Percentiles rank a stretch among this genome's conserved stretches.
Evolutionary conservation across 768 basidiomycete species (phyloP).

Genomic region (Naganishia kalamii): DNA sequence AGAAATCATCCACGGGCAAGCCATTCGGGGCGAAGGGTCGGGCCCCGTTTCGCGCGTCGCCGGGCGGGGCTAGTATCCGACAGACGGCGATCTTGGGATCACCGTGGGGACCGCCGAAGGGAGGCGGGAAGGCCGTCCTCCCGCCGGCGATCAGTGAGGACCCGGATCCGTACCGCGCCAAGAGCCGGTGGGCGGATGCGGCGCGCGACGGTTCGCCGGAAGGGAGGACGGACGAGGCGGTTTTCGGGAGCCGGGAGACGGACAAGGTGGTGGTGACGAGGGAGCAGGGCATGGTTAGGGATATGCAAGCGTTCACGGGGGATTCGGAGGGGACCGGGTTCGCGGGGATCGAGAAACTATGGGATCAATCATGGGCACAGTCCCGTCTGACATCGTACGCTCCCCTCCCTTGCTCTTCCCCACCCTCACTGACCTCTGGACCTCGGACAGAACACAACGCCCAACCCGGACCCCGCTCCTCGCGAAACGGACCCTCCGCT

Average conservation of each 20-base stretch:
- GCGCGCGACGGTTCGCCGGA: neutral
- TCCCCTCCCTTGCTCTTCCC: constrained; percentile 10
- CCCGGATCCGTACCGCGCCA: constrained; percentile 7
- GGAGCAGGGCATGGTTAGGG: neutral
- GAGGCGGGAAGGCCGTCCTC: neutral
- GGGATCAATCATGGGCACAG: constrained; percentile 9
- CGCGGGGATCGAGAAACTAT: neutral
- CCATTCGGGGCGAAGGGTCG: neutral
- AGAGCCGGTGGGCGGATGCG: neutral
- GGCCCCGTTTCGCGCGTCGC: too few species aligned
- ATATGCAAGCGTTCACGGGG: constrained; percentile 8
- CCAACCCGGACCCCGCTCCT: constrained; percentile 87
- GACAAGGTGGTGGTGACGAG: too few species aligned
- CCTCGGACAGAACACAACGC: constrained; percentile 52
- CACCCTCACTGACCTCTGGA: neutral
- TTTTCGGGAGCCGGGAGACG: too few species aligned
- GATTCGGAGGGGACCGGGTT: constrained; percentile 2
- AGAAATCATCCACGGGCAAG: constrained; percentile 1
- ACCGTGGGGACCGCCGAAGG: neutral
- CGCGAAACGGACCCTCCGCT: constrained; percentile 91
- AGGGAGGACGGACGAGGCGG: neutral
- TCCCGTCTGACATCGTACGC: neutral
- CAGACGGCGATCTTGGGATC: too few species aligned
- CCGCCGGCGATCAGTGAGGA: constrained; percentile 17
- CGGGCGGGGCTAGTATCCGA: too few species aligned